Evolutionary conservation across 2,329 filamentous ascomycete species (phyloP).

Genomic region (Trichoderma hamatum): DNA sequence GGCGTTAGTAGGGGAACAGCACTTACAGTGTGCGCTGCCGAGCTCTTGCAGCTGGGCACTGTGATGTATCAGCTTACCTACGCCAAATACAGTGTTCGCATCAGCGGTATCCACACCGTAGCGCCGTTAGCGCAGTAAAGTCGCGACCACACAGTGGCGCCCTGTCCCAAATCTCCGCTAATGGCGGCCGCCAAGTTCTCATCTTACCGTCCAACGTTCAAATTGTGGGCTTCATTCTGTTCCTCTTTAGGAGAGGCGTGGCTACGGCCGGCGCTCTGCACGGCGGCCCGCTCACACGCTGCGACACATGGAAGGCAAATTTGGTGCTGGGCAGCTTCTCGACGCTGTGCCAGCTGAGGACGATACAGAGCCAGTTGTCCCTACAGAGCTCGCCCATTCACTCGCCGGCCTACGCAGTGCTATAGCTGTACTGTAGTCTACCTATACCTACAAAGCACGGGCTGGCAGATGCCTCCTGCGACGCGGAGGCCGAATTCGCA

Average conservation of each 20-base stretch:
- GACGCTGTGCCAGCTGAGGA: not conserved
- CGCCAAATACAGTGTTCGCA: not conserved
- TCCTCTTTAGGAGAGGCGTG: constrained; percentile 27
- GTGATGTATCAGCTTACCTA: rapidly evolving
- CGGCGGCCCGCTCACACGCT: constrained; percentile 28
- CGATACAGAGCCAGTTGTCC: not conserved
- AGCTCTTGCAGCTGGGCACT: not conserved
- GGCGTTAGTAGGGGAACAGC: constrained; percentile 37
- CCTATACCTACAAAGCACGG: not conserved
- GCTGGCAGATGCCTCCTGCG: not conserved
- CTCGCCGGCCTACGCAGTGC: not conserved
- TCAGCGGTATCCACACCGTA: not conserved
- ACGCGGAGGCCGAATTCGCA: constrained; percentile 5
- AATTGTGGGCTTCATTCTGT: constrained; percentile 26
- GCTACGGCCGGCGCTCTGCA: constrained; percentile 26
- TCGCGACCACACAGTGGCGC: constrained; percentile 7
- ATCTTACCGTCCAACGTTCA: constrained; percentile 24
- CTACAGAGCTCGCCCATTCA: not conserved
- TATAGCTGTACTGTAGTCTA: not conserved
- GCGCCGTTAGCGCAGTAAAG: constrained; percentile 19
- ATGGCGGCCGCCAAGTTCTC: constrained; percentile 29
- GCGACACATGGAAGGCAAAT: constrained; percentile 19
- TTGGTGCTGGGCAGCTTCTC: constrained; percentile 1
- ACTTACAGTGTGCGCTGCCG: constrained; percentile 13
- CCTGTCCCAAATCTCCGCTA: constrained; percentile 29